Evolutionary conservation across 1,284 basidiomycete species (phyloP), one percentile per base, ranked within the genome.

Genomic region (Singerocomus inundabilis): DNA sequence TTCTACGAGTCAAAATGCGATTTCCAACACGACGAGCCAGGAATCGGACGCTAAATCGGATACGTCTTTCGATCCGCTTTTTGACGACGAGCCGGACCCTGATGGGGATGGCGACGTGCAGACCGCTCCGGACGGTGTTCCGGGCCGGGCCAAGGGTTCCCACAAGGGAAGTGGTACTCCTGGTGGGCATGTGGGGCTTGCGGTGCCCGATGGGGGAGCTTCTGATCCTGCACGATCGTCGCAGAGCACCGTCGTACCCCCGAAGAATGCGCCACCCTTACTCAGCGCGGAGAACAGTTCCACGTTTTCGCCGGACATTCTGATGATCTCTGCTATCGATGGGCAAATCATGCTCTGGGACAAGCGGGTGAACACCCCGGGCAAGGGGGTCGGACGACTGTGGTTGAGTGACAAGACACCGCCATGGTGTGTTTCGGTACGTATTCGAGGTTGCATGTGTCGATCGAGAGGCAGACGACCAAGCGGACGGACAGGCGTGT

Each of bases 311-410:
- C 74, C 85, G 5, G 91, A 98, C 64, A 70, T 97, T 33, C 69
- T 99, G 36, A 80, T 99, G 79, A 94, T 93, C 4, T 87, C 89
- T 25, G 88, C 87, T 8, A 88, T 98, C 55, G 94, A 98, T 59
- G 96, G 97, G 1, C 92, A 97, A 65, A 82, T 97, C 16, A 82
- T 95, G 32, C 68, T 99, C 7, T 96, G 94, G 86, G 96, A 99
- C 64, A 80, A 85, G 57, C 77, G 96, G 51, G 83, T 84, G 30
- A 75, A 82, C 40, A 72, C 77, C 1, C 71, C 77, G 28, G 83
- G 85, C 28, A 70, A 68, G 29, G 88, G 91, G 6, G 90, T 96
- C 1, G 92, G 93, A 21, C 77, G 93, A 49, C 70, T 98, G 38
- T 84, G 87, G 75, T 82, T 94, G 70, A 90, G 86, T 57, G 90